These are phyloP conservation scores for Irpex rosettiformis DNA, from an alignment of 1,284 basidiomycete species.

Conservation along the genomic window DNA sequence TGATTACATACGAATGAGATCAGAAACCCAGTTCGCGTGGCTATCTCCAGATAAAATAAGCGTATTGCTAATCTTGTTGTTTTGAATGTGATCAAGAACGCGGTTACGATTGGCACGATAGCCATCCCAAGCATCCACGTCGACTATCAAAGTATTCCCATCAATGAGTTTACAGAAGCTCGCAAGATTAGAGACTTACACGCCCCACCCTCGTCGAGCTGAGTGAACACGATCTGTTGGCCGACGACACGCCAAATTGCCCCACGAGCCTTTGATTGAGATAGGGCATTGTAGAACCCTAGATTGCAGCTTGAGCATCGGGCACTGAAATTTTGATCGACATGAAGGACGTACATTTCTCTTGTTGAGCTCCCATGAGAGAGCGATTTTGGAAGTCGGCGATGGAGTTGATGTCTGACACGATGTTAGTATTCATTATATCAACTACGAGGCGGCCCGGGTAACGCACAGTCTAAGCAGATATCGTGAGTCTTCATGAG, in stretches of 20 bases:
- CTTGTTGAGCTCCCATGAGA: slow-evolving; percentile 57
- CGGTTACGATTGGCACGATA: slow-evolving; percentile 56
- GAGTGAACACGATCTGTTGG: slow-evolving; percentile 55
- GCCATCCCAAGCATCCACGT: slow-evolving; percentile 61
- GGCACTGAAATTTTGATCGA: neutral
- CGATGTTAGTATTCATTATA: neutral
- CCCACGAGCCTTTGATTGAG: slow-evolving; percentile 44
- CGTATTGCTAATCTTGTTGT: slow-evolving; percentile 54
- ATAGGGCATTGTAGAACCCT: slow-evolving; percentile 55
- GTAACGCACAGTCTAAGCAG: slow-evolving; percentile 28
- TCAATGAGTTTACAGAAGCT: too few relatives aligned
- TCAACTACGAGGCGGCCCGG: too few relatives aligned
- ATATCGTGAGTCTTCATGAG: neutral
- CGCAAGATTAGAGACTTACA: slow-evolving; percentile 29
- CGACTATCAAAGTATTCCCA: too few relatives aligned
- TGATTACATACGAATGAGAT: slow-evolving; percentile 43
- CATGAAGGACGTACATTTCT: slow-evolving; percentile 39
- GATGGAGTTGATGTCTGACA: slow-evolving; percentile 41
- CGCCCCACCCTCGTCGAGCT: slow-evolving; percentile 38
- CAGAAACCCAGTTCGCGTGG: slow-evolving; percentile 64
- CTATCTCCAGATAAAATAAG: slow-evolving; percentile 62
- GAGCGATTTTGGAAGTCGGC: slow-evolving; percentile 45
- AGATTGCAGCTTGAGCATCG: neutral
- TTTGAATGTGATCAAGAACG: slow-evolving; percentile 52
- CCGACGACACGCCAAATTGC: slow-evolving; percentile 60